Conservation (phyloP, 176 grass and related monocot species). For the Zea luxurians region DNA sequence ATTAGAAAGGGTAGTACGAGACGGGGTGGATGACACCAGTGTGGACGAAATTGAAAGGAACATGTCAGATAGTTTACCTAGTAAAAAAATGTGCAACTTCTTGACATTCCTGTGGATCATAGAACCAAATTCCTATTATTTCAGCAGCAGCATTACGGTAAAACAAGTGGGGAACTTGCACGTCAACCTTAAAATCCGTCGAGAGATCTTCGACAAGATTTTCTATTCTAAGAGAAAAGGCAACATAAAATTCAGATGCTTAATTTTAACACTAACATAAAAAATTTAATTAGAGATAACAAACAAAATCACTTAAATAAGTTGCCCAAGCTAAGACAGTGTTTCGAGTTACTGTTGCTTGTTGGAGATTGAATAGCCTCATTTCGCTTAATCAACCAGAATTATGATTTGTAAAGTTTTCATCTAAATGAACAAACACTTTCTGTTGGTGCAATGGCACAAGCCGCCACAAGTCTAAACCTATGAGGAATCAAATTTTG, state of each 20-base stretch:
- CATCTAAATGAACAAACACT: no score
- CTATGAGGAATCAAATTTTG: not conserved
- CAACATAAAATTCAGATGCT: constrained; percentile 7
- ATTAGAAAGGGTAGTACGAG: not conserved
- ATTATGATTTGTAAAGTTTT: not conserved
- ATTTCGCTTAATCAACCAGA: not conserved
- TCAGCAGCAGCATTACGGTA: constrained; percentile 53
- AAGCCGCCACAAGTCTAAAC: not conserved
- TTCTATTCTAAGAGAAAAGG: constrained; percentile 46
- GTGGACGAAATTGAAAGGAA: not conserved
- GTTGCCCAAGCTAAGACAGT: not conserved
- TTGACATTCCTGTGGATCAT: constrained; percentile 61
- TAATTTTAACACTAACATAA: not conserved
- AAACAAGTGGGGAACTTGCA: constrained; percentile 54
- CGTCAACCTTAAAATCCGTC: constrained; percentile 48
- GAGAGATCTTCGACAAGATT: constrained; percentile 60
- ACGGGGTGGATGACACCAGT: not conserved
- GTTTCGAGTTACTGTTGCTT: constrained; percentile 2
- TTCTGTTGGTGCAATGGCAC: not conserved
- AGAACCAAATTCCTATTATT: constrained; percentile 69
- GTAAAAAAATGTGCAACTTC: constrained; percentile 52
- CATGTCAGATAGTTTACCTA: constrained; percentile 38
- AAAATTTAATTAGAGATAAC: constrained; percentile 5
- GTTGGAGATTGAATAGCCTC: not conserved
- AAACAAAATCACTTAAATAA: constrained; percentile 10